These are phyloP conservation scores for Aspergillus baeticus DNA, from an alignment of 495 filamentous ascomycete genomes.

Conservation along the genomic window DNA sequence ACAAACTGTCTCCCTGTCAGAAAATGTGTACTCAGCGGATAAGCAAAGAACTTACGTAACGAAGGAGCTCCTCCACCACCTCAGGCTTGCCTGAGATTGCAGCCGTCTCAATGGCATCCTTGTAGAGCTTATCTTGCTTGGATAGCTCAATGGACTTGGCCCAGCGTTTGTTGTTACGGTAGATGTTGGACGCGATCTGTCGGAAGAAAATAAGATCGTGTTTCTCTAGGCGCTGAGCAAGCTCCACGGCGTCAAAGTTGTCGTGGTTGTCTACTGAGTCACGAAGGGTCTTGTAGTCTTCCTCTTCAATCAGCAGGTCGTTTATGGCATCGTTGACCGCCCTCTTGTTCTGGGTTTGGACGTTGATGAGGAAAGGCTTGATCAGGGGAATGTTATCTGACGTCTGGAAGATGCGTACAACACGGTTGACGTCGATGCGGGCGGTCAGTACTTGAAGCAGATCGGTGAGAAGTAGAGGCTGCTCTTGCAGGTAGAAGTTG, in stretches of 20 bases:
- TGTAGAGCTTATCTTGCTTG: conserved; percentile 99
- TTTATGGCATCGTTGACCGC: conserved; percentile 98
- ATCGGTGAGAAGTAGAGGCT: conserved; percentile 92
- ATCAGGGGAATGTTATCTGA: conserved; percentile 98
- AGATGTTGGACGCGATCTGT: conserved; percentile 97
- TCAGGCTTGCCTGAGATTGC: conserved; percentile 91
- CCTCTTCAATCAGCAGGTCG: conserved; percentile 96
- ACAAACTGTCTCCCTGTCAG: conserved; percentile 70
- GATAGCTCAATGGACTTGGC: conserved; percentile 98
- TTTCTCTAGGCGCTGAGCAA: conserved; percentile 89
- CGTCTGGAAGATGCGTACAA: conserved; percentile 97
- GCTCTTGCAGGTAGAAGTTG: conserved; percentile 97
- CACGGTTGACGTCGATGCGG: conserved; percentile 96
- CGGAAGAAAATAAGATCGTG: conserved; percentile 99
- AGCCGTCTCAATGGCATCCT: conserved; percentile 98
- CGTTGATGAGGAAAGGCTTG: conserved; percentile 97
- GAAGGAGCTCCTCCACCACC: conserved; percentile 90
- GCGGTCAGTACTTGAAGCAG: conserved; percentile 87
- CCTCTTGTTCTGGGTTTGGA: conserved; percentile 96
- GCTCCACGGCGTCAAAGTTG: conserved; percentile 96
- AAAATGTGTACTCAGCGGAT: background rate
- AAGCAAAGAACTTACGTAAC: conserved; percentile 72
- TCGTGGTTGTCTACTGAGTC: conserved; percentile 98
- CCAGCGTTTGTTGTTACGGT: conserved; percentile 99
- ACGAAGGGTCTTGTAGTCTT: conserved; percentile 96